phyloP scores from a whole-genome alignment of 805 yeast genomes.

The Maudiozyma turicensis region DNA sequence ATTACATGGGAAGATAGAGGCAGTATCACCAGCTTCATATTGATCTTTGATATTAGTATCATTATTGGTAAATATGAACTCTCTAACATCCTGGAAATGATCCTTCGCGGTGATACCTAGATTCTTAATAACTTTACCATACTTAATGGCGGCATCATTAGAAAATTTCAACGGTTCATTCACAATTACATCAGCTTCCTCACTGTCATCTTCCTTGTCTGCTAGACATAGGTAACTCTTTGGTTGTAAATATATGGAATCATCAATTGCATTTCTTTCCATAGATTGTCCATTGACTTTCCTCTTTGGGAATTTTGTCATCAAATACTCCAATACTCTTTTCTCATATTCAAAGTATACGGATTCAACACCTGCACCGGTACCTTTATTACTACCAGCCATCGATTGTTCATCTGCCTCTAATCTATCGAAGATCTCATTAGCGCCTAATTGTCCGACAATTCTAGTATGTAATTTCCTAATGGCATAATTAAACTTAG shows the following conservation, averaged over 20 bases:
- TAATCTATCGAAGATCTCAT: constrained; percentile 58
- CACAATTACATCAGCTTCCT: background rate
- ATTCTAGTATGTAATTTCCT: constrained; percentile 72
- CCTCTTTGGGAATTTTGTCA: constrained; percentile 30
- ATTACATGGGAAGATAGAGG: constrained; percentile 69
- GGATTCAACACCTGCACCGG: constrained; percentile 47
- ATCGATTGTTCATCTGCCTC: constrained; percentile 84
- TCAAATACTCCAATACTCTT: constrained; percentile 32
- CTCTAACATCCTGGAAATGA: constrained; percentile 89
- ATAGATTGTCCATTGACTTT: constrained; percentile 12
- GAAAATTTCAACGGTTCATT: constrained; percentile 6
- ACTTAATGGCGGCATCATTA: constrained; percentile 13
- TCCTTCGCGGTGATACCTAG: constrained; percentile 52
- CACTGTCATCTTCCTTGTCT: background rate
- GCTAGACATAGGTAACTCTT: constrained; percentile 13
- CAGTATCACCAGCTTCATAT: constrained; percentile 73
- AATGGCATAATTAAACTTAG: constrained; percentile 80
- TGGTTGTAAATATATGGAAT: constrained; percentile 22
- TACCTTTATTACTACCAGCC: constrained; percentile 41
- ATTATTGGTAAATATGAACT: constrained; percentile 35
- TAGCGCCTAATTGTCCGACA: constrained; percentile 66
- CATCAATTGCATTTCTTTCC: constrained; percentile 17
- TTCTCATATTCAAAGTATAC: constrained; percentile 69
- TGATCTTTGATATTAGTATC: constrained; percentile 14
- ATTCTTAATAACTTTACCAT: constrained; percentile 44